Evolutionary conservation across 495 filamentous ascomycete genomes (phyloP), one percentile per base, ranked within the genome.

Genomic region (Corynascus novoguineensis): DNA sequence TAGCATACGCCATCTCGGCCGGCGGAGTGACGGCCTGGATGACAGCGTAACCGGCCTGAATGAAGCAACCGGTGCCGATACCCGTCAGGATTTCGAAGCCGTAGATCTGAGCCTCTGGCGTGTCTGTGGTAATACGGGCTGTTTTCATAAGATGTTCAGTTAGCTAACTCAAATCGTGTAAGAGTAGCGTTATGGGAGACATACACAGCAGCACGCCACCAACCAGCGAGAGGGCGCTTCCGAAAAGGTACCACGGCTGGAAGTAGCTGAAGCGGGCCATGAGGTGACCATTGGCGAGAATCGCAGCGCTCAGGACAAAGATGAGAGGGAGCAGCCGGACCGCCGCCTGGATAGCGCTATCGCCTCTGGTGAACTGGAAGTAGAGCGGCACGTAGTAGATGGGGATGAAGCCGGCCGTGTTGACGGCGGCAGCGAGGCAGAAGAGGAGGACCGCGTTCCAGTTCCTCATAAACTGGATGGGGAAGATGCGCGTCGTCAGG

Each of bases 261-360:
- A 85, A 85, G 60, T 78, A 77, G 1, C 76, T 75, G 10, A 68
- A 59, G 24, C 70, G 72, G 2, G 69, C 61, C 62, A 88, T 75
- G 24, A 83, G 50, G 9, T 64, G 68, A 25, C 85, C 84, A 44
- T 79, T 78, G 34, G 64, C 32, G 14, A 84, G 62, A 37, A 68
- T 70, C 28, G 67, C 61, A 55, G 73, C 65, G 27, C 83, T 74
- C 46, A 78, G 61, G 4, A 82, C 44, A 41, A 74, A 44, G 45
- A 86, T 74, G 54, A 81, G 81, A 6, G 86, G 84, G 3, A 87
- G 73, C 3, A 86, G 69, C 10, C 79, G 74, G 0, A 86, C 81
- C 2, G 73, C 81, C 1, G 82, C 69, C 38, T 67, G 55, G 7
- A 83, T 59, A 6, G 79, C 74, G 0, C 61, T 63, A 56, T 84